Conservation (phyloP, 768 basidiomycete genomes). For the Tulasnella sp. region DNA sequence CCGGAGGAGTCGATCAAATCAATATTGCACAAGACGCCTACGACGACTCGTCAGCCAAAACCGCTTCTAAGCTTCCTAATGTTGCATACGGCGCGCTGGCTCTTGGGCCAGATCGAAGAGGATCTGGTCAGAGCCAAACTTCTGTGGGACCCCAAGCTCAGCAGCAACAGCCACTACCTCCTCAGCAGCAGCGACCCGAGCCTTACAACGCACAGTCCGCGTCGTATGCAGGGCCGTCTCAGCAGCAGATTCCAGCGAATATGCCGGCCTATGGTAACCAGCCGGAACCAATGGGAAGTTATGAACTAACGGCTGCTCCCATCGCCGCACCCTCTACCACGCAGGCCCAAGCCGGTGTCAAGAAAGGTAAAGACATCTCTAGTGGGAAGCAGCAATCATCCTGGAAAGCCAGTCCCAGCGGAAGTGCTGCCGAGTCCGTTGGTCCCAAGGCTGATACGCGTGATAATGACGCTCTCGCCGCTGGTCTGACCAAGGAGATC, state of each 20-base stretch:
- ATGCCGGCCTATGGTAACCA: neutral
- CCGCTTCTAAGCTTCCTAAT: slow-evolving; percentile 44
- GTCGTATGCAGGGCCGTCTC: neutral
- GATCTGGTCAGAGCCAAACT: neutral
- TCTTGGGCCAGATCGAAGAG: neutral
- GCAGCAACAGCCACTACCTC: neutral
- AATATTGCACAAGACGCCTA: slow-evolving; percentile 81
- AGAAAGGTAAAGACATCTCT: slow-evolving; percentile 37
- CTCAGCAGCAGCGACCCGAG: slow-evolving; percentile 4
- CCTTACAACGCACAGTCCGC: neutral
- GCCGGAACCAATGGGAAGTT: neutral
- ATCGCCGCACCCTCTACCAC: neutral
- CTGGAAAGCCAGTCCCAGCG: slow-evolving; percentile 12
- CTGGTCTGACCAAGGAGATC: slow-evolving; percentile 63
- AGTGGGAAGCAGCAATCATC: slow-evolving; percentile 34
- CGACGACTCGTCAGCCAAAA: slow-evolving; percentile 49
- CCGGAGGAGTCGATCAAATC: slow-evolving; percentile 80
- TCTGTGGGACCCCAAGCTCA: slow-evolving; percentile 27
- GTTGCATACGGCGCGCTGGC: neutral
- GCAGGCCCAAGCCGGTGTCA: slow-evolving; percentile 45
- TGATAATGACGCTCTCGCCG: slow-evolving; percentile 21
- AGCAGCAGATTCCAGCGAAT: neutral
- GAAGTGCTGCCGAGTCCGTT: slow-evolving; percentile 1
- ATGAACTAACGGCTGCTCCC: neutral
- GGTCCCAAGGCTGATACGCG: slow-evolving; percentile 3